phyloP scores from a whole-genome alignment of 129 eudicot genomes.

The Lactuca sativa region DNA sequence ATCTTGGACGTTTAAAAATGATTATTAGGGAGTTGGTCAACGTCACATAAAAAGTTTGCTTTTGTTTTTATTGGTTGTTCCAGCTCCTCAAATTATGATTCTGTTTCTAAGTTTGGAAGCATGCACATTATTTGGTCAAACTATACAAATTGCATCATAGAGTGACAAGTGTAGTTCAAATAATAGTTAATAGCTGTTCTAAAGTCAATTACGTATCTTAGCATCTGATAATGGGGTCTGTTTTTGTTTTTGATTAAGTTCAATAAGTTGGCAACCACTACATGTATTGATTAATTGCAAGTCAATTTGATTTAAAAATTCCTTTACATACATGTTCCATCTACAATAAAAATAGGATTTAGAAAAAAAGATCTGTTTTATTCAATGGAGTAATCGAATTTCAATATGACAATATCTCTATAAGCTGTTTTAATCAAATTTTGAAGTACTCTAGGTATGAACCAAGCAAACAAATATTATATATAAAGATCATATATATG shows the following conservation, averaged over 20 bases:
- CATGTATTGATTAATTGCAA: constrained; percentile 1
- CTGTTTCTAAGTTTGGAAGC: constrained; percentile 22
- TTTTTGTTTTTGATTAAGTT: constrained; percentile 13
- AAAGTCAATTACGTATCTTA: constrained; percentile 30
- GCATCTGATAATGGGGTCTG: constrained; percentile 1
- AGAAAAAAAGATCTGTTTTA: background rate
- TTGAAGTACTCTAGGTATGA: too few species aligned
- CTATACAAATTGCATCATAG: constrained; percentile 12
- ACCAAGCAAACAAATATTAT: too few species aligned
- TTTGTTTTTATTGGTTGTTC: constrained; percentile 30
- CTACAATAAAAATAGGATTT: background rate
- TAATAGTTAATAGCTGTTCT: constrained; percentile 10
- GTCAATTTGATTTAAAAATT: constrained; percentile 15
- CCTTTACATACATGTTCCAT: background rate
- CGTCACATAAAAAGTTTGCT: constrained; percentile 23
- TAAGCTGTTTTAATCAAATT: too few species aligned
- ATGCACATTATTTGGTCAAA: constrained; percentile 29
- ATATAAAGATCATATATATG: too few species aligned
- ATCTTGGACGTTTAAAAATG: background rate
- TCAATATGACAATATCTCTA: background rate
- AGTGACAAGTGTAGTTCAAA: constrained; percentile 25
- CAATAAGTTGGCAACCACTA: constrained; percentile 22
- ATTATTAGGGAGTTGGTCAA: background rate
- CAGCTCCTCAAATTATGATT: constrained; percentile 32
- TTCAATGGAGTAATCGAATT: background rate